Base-by-base conservation (phyloP, 257 asterid genomes). In the Verbascum thapsus region DNA sequence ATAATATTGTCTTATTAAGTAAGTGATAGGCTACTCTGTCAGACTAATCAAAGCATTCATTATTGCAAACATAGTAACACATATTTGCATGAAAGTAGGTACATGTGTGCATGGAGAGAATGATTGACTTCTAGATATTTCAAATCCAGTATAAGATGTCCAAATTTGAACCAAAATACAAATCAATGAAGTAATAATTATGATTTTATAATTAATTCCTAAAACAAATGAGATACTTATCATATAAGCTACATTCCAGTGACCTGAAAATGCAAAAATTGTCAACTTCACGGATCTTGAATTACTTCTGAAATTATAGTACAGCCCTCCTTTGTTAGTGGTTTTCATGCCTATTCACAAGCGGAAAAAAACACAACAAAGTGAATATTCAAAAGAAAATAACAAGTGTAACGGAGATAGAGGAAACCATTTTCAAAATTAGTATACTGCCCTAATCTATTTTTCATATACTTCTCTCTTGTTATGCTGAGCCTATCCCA, bases 231-330 rank as follows among this genome's bases (percentile, higher is more conserved):
- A 17, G 54, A 58, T 7, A 48, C 32, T 38, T 13, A 54, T 41
- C 10, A 26, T 32, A 42, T n/a, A 71, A 65, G 59, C 35, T 53
- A 26, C 32, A 39, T 57, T 56, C 38, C 52, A 53, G 45, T 30
- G 9, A 91, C 98, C 95, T 91, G 96, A 80, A 91, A 88, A 78
- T 91, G 98, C 72, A 88, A 80, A n/a, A 60, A 91, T 88, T 10
- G 98, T 91, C 5, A 95, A 88, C 69, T 75, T 86, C 71, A 88
- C 95, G 44, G 98, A 88, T 81, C 95, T 88, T 39, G 96, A 85
- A 71, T 91, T 88, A 50, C 84, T 85, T 67, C 88, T 83, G 74
- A 91, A 91, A 53, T 68, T 92, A 67, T 86, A 91, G 66, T 67
- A 88, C 0, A 52, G 64, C 23, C 68, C 73, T 22, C 84, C 87